phyloP scores from a whole-genome alignment of 345 rosid species.

The Gynandropsis gynandra region DNA sequence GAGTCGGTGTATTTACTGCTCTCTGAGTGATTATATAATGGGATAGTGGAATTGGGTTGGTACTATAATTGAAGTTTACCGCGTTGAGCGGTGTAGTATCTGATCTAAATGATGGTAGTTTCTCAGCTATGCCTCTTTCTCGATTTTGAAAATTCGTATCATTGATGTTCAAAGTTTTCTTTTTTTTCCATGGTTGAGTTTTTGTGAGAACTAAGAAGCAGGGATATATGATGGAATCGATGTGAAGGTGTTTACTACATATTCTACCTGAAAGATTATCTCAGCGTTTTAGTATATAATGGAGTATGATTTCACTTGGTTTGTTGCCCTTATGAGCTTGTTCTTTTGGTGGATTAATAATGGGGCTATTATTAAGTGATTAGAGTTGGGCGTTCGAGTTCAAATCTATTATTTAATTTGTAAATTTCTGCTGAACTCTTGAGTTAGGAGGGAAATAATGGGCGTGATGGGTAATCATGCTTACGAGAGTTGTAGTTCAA shows the following conservation, averaged over 20 bases:
- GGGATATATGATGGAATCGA: too few relatives aligned
- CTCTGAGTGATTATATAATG: background rate
- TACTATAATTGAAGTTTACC: slow-evolving; percentile 1
- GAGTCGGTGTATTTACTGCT: background rate
- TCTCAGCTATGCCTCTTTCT: background rate
- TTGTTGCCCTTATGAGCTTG: background rate
- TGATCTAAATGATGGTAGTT: background rate
- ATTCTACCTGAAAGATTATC: too few relatives aligned
- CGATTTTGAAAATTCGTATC: background rate
- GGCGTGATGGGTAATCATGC: too few relatives aligned
- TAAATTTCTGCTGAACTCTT: background rate
- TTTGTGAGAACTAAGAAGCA: too few relatives aligned
- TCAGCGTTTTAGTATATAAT: too few relatives aligned
- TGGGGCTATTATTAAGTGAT: background rate
- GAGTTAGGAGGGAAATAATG: too few relatives aligned
- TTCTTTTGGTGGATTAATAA: background rate
- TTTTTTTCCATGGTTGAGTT: background rate
- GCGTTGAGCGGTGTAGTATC: background rate
- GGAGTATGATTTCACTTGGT: background rate
- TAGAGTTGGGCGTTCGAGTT: background rate
- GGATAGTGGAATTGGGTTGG: background rate
- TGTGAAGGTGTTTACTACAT: too few relatives aligned
- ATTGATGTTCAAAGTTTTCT: background rate
- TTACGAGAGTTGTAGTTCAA: background rate
- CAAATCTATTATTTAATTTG: background rate